A percentile compares a stretch with the other conserved stretches of the same genome.
phyloP scores from a whole-genome alignment of 176 grass and related monocot genomes.

The Zoysia japonica region DNA sequence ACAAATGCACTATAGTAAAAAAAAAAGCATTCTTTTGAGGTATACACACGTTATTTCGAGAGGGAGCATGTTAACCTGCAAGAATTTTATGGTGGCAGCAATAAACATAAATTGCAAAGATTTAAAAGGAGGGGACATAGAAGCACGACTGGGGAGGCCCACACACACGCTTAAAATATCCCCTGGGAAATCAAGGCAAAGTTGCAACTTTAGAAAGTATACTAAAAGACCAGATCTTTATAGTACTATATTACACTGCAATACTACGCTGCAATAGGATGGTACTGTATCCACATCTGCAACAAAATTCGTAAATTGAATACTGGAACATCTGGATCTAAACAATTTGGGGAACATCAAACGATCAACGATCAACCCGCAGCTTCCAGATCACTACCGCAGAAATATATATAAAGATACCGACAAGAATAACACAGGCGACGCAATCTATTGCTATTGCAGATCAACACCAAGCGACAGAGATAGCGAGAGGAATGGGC shows the following conservation, averaged over 20 bases:
- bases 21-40: neutral
- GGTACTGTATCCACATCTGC: neutral
- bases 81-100: neutral
- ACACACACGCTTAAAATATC: neutral
- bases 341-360: neutral
- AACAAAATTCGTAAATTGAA: neutral
- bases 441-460: neutral
- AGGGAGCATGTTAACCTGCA: neutral
- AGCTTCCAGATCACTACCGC: neutral
- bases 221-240: neutral
- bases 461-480: neutral
- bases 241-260: neutral
- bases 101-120: neutral
- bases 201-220: neutral
- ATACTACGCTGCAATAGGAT: neutral
- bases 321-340: constrained; percentile 2
- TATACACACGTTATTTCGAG: neutral
- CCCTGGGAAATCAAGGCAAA: neutral
- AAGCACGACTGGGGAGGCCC: neutral
- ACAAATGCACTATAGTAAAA: neutral
- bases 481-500: neutral
- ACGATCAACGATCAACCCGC: neutral
- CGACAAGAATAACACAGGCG: neutral
- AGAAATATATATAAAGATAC: neutral
- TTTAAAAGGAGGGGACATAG: neutral